Evolutionary conservation across 1,139 yeast genomes (phyloP).

Genomic region (Saccharomyces hybrid): DNA sequence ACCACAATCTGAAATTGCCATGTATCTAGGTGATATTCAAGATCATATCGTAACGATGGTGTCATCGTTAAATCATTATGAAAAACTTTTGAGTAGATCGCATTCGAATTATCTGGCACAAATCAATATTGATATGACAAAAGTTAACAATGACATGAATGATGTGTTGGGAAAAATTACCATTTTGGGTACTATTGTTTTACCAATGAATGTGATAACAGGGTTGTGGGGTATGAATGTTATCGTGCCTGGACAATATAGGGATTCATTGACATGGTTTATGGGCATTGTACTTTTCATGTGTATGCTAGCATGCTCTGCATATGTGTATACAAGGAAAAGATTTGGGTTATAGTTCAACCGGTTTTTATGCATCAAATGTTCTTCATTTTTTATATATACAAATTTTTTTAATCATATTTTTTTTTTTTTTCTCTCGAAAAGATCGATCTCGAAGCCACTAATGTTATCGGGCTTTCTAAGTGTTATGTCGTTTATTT

Average conservation of each 20-base stretch:
- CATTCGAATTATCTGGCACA: conserved; percentile 96
- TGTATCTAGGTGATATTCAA: conserved; percentile 90
- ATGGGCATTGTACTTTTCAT: conserved; percentile 42
- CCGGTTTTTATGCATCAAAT: not conserved
- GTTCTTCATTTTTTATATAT: not conserved
- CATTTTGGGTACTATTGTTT: conserved; percentile 85
- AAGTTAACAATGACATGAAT: conserved; percentile 94
- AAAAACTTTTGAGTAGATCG: conserved; percentile 82
- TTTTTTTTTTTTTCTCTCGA: not conserved
- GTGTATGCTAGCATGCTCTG: conserved; percentile 39
- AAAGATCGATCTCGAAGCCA: not conserved
- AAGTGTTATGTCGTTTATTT: not conserved
- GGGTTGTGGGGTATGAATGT: conserved; percentile 99
- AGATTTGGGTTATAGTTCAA: conserved; percentile 29
- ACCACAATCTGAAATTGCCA: conserved; percentile 71
- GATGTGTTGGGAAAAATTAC: conserved; percentile 93
- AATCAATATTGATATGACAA: conserved; percentile 93
- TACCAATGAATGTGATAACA: conserved; percentile 90
- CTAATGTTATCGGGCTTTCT: not conserved
- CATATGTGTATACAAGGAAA: conserved; percentile 41
- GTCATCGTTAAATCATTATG: conserved; percentile 88
- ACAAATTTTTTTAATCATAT: not conserved
- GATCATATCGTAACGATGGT: conserved; percentile 96
- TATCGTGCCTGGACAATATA: conserved; percentile 85
- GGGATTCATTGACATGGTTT: conserved; percentile 74